phyloP scores from a whole-genome alignment of 768 basidiomycete genomes.

The Melanogaster broomeanus region DNA sequence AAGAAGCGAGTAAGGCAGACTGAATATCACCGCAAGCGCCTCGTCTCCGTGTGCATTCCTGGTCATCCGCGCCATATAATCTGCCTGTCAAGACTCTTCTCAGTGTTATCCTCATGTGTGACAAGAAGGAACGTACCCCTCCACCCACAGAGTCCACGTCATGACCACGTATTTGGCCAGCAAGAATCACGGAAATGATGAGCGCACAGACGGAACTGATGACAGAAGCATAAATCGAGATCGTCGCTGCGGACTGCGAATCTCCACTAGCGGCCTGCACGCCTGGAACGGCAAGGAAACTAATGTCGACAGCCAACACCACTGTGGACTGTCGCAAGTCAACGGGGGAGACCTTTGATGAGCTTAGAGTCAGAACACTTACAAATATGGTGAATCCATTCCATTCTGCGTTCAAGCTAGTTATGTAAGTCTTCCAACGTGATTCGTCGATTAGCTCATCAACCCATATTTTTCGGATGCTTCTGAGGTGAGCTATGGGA shows the following conservation, averaged over 20 bases:
- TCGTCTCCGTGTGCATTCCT: constrained; percentile 21
- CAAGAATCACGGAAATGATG: too few relatives aligned
- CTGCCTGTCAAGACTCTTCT: constrained; percentile 10
- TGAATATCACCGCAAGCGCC: constrained; percentile 30
- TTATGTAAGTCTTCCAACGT: constrained; percentile 32
- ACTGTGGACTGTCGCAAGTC: constrained; percentile 43
- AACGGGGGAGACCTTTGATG: background rate
- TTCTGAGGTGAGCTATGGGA: constrained; percentile 43
- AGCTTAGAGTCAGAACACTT: constrained; percentile 12
- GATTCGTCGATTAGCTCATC: constrained; percentile 40
- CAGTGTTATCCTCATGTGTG: background rate
- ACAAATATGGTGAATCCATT: constrained; percentile 43
- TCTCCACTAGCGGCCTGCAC: background rate
- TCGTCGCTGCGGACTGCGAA: constrained; percentile 19
- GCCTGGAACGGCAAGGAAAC: constrained; percentile 52
- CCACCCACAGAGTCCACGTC: too few relatives aligned
- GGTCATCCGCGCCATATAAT: constrained; percentile 19
- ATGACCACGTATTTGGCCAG: too few relatives aligned
- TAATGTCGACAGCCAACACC: constrained; percentile 51
- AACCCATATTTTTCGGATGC: constrained; percentile 44
- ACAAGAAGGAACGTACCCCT: too few relatives aligned
- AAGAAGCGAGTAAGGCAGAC: constrained; percentile 31
- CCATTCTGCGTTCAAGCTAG: constrained; percentile 21
- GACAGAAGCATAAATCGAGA: constrained; percentile 38
- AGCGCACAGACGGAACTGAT: constrained; percentile 27